Evolutionary conservation across 2,329 filamentous ascomycete species (phyloP), one percentile per base, ranked within the genome.

Genomic region (Madurella mycetomatis): DNA sequence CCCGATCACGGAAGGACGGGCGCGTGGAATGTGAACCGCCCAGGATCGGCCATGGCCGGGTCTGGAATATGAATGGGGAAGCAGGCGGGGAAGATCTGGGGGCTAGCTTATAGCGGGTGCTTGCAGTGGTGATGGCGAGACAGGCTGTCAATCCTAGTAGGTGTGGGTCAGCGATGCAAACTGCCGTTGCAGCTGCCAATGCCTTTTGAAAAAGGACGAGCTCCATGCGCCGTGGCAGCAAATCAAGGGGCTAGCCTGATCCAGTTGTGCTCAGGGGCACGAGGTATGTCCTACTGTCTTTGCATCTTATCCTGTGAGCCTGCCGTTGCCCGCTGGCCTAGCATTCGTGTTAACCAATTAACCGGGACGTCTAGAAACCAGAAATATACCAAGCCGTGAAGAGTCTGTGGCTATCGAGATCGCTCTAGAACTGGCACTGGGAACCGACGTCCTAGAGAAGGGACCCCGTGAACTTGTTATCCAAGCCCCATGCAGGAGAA

Each of bases 61-160:
- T 9, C 42, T 44, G 42, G 12, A 25, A 30, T 44, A 15, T 15
- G 42, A 17, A 18, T 44, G 12, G 42, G 42, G 13, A 31, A 31
- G 42, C 25, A 25, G 42, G 25, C 42, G 18, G 9, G 18, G 13
- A n/a, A 18, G 19, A 31, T 44, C 19, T 31, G 42, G 19, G 18
- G 42, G 9, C 25, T 44, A n/a, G 19, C 42, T 31, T 31, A 7
- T 12, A 2, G 18, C 41, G 53, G 44, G 4, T 51, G 32, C 16
- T 41, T 37, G 53, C 49, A 55, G 45, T 12, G 9, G n/a, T 46
- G 18, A 19, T 34, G 31, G 44, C 32, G 37, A 34, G 37, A 31
- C 41, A 8, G 41, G 49, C 49, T 56, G 54, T 56, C 49, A 53
- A 56, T 41, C 31, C 19, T 49, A 4, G 40, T 51, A 40, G 15